Conservation (phyloP, 805 yeast species). For the Kodamaea jinghongensis region DNA sequence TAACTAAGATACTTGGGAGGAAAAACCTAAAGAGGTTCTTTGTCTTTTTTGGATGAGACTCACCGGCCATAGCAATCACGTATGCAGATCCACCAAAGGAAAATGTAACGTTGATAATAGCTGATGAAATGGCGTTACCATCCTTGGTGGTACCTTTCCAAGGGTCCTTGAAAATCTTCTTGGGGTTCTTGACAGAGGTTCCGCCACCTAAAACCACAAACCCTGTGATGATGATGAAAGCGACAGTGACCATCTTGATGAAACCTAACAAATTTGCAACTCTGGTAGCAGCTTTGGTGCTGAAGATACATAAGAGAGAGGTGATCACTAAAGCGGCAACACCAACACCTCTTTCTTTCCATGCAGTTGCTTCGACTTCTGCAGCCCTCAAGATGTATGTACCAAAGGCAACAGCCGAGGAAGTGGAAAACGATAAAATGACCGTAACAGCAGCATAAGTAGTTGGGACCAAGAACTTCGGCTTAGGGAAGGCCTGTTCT, state of each 20-base stretch:
- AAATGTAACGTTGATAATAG: conserved; percentile 44
- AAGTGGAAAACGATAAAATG: conserved; percentile 32
- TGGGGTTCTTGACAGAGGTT: conserved; percentile 31
- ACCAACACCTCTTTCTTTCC: conserved; percentile 38
- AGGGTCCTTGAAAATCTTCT: conserved; percentile 33
- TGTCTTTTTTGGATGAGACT: conserved; percentile 24
- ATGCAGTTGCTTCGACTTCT: conserved; percentile 23
- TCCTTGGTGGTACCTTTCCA: conserved; percentile 41
- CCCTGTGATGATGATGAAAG: conserved; percentile 34
- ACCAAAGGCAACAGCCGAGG: conserved; percentile 39
- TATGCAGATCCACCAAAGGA: conserved; percentile 42
- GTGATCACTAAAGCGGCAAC: conserved; percentile 28
- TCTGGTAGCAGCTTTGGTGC: conserved; percentile 28
- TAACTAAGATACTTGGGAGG: conserved; percentile 31
- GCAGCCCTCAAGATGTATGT: conserved; percentile 33
- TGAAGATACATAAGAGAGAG: conserved; percentile 19
- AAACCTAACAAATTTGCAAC: conserved; percentile 33
- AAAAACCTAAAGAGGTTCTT: conserved; percentile 24
- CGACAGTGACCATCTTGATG: conserved; percentile 30
- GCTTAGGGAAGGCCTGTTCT: conserved; percentile 38
- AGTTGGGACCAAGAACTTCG: conserved; percentile 34
- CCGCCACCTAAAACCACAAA: conserved; percentile 37
- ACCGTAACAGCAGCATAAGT: conserved; percentile 38
- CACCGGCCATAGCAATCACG: conserved; percentile 37
- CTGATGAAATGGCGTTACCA: conserved; percentile 42